Base-by-base conservation (phyloP, 192 early-diverging fungal genomes). In the Glomus cerebriforme region DNA sequence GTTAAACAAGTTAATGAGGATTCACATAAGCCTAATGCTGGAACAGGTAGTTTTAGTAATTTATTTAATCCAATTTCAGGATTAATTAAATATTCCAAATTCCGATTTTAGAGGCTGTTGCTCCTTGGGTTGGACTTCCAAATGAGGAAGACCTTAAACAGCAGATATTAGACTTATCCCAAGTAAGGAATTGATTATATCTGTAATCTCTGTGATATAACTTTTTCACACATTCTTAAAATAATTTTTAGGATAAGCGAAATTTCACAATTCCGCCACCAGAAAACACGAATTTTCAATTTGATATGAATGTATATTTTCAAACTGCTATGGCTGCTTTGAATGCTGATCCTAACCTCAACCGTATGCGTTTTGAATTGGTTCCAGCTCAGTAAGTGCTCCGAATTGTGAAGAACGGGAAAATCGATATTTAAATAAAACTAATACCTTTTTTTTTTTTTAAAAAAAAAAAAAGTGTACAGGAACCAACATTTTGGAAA, bases 261-360 rank as follows among this genome's bases (percentile, higher is more conserved):
- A 90, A 90, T 75, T 91, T 93, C 76, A 73, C 90, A 29, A 86
- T 89, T 31, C 75, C 84, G 43, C 89, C 90, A 63, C 92, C 92
- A 29, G 88, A 87, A 77, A 88, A 86, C 60, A 86, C 86, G 10
- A 86, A 83, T 59, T 92, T 91, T 80, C 79, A 86, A 43, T 93
- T 92, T 80, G 88, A 92, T 54, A 82, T 93, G 79, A 80, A 82
- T 35, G 80, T 81, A 13, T 92, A 87, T 73, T 85, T 84, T 10
- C 88, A 87, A 26, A 85, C 82, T 8, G 91, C 90, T 22, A 81
- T 83, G 75, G 89, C 89, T 10, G 83, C 88, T 10, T 75, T 93
- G 22, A 83, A 87, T n/a, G 73, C 83, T 27, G 92, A 93, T 80
- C 69, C 85, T 0, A 79, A 81, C 31, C 79, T 93, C 13, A 80